Percentiles rank a stretch among this genome's conserved stretches.
Conservation (phyloP, 2,329 filamentous ascomycete genomes). For the Arthrobotrys musiformis region DNA sequence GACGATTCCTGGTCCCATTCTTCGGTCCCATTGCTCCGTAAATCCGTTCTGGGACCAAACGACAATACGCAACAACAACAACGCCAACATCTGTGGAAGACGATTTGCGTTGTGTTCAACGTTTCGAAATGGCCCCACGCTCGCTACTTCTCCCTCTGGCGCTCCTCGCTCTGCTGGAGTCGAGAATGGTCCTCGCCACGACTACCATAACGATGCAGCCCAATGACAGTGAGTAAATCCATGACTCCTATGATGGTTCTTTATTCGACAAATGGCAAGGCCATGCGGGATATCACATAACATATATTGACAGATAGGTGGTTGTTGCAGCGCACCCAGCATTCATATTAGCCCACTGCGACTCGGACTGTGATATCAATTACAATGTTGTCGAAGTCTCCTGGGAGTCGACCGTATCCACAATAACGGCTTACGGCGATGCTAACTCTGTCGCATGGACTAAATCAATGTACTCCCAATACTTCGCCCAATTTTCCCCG, state of each 20-base stretch:
- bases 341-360: slow-evolving; percentile 35
- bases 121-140: neutral
- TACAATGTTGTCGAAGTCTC: slow-evolving; percentile 31
- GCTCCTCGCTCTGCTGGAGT: neutral
- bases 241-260: too few species aligned
- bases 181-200: neutral
- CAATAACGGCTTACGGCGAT: slow-evolving; percentile 12
- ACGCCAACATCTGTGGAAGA: neutral
- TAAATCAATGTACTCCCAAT: neutral
- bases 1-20: neutral
- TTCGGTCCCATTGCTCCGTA: too few species aligned
- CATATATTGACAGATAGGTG: too few species aligned
- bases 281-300: too few species aligned
- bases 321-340: slow-evolving; percentile 16
- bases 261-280: neutral
- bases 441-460: neutral
- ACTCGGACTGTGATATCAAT: slow-evolving; percentile 8
- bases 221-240: slow-evolving; percentile 23
- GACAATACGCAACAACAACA: neutral
- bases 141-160: neutral
- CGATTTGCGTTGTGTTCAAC: neutral
- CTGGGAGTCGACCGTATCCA: slow-evolving; percentile 28
- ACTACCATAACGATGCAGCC: slow-evolving; percentile 9
- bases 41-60: too few species aligned
- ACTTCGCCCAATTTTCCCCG: slow-evolving; percentile 13